Evolutionary conservation across 345 rosid species (phyloP).

Genomic region (Odontarrhena argentea): DNA sequence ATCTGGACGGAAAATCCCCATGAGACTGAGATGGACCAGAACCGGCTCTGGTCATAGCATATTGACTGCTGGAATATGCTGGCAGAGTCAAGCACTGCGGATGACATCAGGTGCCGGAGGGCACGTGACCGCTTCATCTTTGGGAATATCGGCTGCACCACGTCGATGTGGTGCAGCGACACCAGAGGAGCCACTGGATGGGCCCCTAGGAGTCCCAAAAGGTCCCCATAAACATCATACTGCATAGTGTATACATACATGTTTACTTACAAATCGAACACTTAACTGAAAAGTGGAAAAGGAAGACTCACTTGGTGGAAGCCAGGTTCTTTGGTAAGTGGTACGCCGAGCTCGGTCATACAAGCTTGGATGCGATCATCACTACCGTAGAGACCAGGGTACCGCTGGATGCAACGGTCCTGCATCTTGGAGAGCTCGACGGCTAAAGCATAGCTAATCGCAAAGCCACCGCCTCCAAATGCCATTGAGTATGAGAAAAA

Average conservation of each 20-base stretch:
- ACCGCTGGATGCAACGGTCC: slow-evolving; percentile 74
- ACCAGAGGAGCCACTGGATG: slow-evolving; percentile 78
- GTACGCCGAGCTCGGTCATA: slow-evolving; percentile 83
- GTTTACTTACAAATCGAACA: not conserved
- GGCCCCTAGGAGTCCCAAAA: slow-evolving; percentile 69
- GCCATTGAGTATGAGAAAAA: slow-evolving; percentile 80
- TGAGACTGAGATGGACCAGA: slow-evolving; percentile 78
- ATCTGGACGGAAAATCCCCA: slow-evolving; percentile 89
- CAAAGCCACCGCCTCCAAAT: slow-evolving; percentile 84
- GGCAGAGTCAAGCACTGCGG: slow-evolving; percentile 66
- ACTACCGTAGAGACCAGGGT: slow-evolving; percentile 77
- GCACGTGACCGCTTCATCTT: slow-evolving; percentile 55
- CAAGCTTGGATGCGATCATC: slow-evolving; percentile 88
- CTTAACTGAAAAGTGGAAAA: not conserved
- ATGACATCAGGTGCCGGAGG: slow-evolving; percentile 55
- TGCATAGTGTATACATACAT: slow-evolving; percentile 35
- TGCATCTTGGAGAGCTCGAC: slow-evolving; percentile 68
- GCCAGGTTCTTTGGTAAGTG: slow-evolving; percentile 73
- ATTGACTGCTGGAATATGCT: slow-evolving; percentile 81
- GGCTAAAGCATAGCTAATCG: slow-evolving; percentile 78
- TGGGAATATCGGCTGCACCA: slow-evolving; percentile 74
- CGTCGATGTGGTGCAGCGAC: slow-evolving; percentile 80
- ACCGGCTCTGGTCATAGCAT: slow-evolving; percentile 62
- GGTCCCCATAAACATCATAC: slow-evolving; percentile 82
- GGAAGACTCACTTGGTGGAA: slow-evolving; percentile 69